Percentiles rank a stretch among this genome's conserved stretches.
Conservation (phyloP, 805 yeast species). For the Ogataea angusta region DNA sequence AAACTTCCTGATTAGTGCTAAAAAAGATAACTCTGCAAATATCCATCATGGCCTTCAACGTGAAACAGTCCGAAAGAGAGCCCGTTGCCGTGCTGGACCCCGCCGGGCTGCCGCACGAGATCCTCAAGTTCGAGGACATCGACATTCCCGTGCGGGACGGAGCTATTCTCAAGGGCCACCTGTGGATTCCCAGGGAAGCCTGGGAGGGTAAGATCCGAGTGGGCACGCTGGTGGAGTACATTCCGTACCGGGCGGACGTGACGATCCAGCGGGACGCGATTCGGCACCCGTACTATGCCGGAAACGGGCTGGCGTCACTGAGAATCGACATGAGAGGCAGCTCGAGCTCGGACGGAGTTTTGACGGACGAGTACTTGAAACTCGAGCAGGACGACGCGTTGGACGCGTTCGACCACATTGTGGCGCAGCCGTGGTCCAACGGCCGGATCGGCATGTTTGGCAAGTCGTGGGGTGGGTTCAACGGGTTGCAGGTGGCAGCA, state of each 20-base stretch:
- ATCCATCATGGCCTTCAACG: constrained; percentile 40
- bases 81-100: constrained; percentile 19
- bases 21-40: neutral
- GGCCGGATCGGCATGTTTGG: constrained; percentile 47
- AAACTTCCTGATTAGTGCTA: neutral
- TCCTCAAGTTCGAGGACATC: constrained; percentile 35
- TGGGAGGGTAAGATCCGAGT: constrained; percentile 27
- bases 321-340: constrained; percentile 47
- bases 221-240: constrained; percentile 42
- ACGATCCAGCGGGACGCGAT: constrained; percentile 44
- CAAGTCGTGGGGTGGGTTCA: constrained; percentile 49
- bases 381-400: constrained; percentile 45
- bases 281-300: constrained; percentile 46
- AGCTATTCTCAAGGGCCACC: constrained; percentile 36
- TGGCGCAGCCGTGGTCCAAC: constrained; percentile 41
- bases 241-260: constrained; percentile 45
- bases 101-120: constrained; percentile 29
- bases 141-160: constrained; percentile 41
- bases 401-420: constrained; percentile 42
- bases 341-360: constrained; percentile 40
- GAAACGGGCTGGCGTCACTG: constrained; percentile 43
- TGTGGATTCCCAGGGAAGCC: constrained; percentile 43
- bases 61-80: constrained; percentile 30
- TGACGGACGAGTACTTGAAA: constrained; percentile 40
- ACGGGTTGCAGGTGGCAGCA: constrained; percentile 44